Percentiles rank a stretch among this genome's conserved stretches.
phyloP scores from a whole-genome alignment of 768 basidiomycete genomes.

The Lyophyllum decastes region DNA sequence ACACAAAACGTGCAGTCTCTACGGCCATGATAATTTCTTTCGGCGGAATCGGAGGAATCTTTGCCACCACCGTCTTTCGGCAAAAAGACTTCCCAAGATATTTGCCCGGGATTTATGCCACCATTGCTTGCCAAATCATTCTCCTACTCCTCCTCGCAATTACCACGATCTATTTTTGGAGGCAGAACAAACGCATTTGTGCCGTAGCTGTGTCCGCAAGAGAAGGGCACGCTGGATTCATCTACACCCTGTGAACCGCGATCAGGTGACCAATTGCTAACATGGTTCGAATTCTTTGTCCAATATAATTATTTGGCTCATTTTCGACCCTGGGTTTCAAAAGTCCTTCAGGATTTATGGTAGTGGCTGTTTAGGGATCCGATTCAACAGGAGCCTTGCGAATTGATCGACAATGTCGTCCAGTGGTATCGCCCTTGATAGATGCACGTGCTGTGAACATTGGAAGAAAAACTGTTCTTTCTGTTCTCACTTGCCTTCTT shows the following conservation, averaged over 20 bases:
- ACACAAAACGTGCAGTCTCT: constrained; percentile 49
- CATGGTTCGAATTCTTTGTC: background rate
- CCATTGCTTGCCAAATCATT: constrained; percentile 44
- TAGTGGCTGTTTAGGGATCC: background rate
- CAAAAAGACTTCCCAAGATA: constrained; percentile 47
- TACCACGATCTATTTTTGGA: constrained; percentile 39
- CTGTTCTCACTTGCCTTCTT: background rate
- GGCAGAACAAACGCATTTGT: constrained; percentile 32
- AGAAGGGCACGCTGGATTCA: constrained; percentile 38
- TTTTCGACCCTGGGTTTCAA: background rate
- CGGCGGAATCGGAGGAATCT: constrained; percentile 48
- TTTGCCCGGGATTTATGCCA: constrained; percentile 47
- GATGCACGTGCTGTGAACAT: background rate
- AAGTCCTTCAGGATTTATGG: background rate
- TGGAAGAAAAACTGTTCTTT: background rate
- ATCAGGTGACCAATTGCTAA: background rate
- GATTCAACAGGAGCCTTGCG: background rate
- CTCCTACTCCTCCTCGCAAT: constrained; percentile 39
- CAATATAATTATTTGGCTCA: background rate
- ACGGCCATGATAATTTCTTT: constrained; percentile 50
- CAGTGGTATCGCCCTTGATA: background rate
- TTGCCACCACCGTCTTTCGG: constrained; percentile 49
- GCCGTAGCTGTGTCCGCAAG: constrained; percentile 24
- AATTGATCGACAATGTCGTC: background rate
- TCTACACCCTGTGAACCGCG: constrained; percentile 17